These are phyloP conservation scores for Sclerotinia spermophila DNA, from an alignment of 2,329 filamentous ascomycete genomes.

Conservation along the genomic window DNA sequence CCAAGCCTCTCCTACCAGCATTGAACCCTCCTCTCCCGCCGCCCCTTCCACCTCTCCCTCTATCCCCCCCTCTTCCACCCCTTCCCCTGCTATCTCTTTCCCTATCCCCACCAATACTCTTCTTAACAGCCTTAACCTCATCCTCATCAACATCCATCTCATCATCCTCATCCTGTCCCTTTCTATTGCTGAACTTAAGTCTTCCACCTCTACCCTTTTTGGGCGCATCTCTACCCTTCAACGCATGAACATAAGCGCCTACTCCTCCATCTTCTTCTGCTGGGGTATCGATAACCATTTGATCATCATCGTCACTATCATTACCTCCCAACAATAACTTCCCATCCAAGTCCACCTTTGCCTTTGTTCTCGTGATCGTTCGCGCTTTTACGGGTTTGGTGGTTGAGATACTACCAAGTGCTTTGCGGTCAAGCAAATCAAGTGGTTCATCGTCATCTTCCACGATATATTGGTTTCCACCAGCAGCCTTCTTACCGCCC, in stretches of 20 bases:
- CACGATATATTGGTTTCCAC: conserved; percentile 77
- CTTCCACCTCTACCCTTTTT: conserved; percentile 63
- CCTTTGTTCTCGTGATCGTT: conserved; percentile 50
- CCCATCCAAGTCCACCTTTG: conserved; percentile 70
- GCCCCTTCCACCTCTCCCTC: conserved; percentile 37
- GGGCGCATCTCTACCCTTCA: conserved; percentile 64
- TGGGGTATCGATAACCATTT: conserved; percentile 62
- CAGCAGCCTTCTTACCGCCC: conserved; percentile 48
- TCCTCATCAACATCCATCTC: conserved; percentile 48
- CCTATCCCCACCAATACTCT: conserved; percentile 38
- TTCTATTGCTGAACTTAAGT: conserved; percentile 68
- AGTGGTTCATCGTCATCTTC: conserved; percentile 94
- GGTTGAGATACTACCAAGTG: conserved; percentile 87
- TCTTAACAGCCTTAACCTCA: conserved; percentile 51
- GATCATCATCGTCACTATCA: conserved; percentile 47
- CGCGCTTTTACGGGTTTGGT: conserved; percentile 72
- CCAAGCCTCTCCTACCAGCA: conserved; percentile 28
- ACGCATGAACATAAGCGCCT: conserved; percentile 65
- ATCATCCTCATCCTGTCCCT: conserved; percentile 53
- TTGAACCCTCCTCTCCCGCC: conserved; percentile 26
- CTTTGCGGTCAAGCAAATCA: conserved; percentile 84
- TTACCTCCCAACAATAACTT: conserved; percentile 70
- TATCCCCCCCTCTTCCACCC: conserved; percentile 45
- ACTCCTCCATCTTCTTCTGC: conserved; percentile 52
- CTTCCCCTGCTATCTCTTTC: conserved; percentile 36